These are phyloP conservation scores for Floccularia luteovirens DNA, from an alignment of 768 basidiomycete genomes.

Conservation along the genomic window DNA sequence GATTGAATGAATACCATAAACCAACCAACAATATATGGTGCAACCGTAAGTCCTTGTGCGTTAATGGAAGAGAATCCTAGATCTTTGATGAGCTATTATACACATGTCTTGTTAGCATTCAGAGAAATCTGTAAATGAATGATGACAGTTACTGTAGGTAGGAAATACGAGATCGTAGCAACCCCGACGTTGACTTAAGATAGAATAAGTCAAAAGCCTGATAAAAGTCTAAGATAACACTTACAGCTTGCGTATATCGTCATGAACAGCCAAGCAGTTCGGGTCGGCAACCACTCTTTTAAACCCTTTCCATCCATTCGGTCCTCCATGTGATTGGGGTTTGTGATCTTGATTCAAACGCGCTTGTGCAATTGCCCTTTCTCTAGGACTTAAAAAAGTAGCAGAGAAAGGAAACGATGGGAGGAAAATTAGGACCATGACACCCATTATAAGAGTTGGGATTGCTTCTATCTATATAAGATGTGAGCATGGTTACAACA, in stretches of 20 bases:
- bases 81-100: constrained; percentile 37
- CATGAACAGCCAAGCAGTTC: constrained; percentile 48
- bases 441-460: constrained; percentile 45
- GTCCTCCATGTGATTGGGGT: constrained; percentile 50
- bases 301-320: constrained; percentile 49
- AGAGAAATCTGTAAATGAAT: background rate
- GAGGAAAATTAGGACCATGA: constrained; percentile 38
- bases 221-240: constrained; percentile 8
- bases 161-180: constrained; percentile 48
- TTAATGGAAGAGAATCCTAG: constrained; percentile 50
- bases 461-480: constrained; percentile 44
- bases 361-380: constrained; percentile 51
- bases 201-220: background rate
- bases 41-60: constrained; percentile 52
- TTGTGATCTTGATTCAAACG: constrained; percentile 47
- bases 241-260: constrained; percentile 44
- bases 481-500: background rate
- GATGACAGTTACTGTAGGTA: constrained; percentile 34
- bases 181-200: constrained; percentile 45
- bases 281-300: constrained; percentile 41
- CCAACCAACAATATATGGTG: constrained; percentile 50
- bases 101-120: background rate
- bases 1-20: constrained; percentile 47
- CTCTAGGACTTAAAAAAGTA: constrained; percentile 40
- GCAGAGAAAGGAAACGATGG: constrained; percentile 52